Evolutionary conservation across 257 asterid species (phyloP).

Genomic region (Solanum chmielewskii): DNA sequence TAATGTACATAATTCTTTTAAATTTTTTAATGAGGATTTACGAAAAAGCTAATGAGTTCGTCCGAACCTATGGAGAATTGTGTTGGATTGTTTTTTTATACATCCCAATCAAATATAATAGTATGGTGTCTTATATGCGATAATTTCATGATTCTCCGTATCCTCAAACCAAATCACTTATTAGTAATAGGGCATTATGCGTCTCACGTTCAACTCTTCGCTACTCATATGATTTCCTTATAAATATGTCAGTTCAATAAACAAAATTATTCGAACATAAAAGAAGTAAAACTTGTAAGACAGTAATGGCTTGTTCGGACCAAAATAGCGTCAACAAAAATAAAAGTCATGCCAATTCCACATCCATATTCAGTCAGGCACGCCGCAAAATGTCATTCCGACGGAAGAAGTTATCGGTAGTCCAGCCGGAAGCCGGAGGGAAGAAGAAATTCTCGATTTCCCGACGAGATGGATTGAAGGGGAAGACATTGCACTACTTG

Average conservation of each 20-base stretch:
- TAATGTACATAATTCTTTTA: too few species aligned
- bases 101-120: not conserved
- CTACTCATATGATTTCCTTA: not conserved
- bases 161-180: not conserved
- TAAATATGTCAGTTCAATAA: not conserved
- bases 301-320: constrained; percentile 19
- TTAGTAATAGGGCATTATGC: not conserved
- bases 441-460: constrained; percentile 11
- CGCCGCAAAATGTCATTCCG: constrained; percentile 25
- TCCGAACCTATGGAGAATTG: too few species aligned
- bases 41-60: too few species aligned
- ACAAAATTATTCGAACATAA: not conserved
- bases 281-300: not conserved
- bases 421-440: constrained; percentile 33
- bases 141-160: not conserved
- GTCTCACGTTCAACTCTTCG: not conserved
- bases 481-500: constrained; percentile 26
- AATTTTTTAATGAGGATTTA: too few species aligned
- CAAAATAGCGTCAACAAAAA: not conserved
- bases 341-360: not conserved
- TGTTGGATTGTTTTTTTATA: not conserved
- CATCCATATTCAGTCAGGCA: not conserved
- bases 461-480: constrained; percentile 28
- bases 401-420: constrained; percentile 27
- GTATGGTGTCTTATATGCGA: not conserved